Percentiles rank a stretch among this genome's conserved stretches.
Conservation (phyloP, 164 flowering plant genomes). For the Santalum album region DNA sequence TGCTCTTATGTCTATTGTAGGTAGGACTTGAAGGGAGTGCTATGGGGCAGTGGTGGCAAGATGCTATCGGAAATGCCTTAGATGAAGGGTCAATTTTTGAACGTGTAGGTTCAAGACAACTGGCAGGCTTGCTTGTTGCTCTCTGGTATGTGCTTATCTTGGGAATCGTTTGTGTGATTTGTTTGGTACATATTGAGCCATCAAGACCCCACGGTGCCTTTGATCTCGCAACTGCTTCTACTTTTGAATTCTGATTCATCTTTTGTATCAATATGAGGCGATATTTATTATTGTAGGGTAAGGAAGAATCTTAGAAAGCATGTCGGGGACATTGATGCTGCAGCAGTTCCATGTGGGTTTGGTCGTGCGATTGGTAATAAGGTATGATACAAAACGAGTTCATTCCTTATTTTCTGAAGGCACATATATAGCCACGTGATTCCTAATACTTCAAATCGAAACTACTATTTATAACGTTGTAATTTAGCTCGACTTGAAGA, state of each 20-base stretch:
- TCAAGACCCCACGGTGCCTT: neutral
- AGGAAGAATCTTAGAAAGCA: slow-evolving; percentile 59
- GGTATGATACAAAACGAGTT: slow-evolving; percentile 31
- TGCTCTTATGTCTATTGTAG: slow-evolving; percentile 52
- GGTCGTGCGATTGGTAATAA: slow-evolving; percentile 99
- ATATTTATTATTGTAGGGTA: slow-evolving; percentile 41
- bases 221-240: neutral
- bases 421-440: too few relatives aligned
- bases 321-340: slow-evolving; percentile 91
- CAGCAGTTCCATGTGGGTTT: slow-evolving; percentile 95
- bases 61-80: slow-evolving; percentile 77
- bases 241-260: neutral
- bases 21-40: slow-evolving; percentile 97
- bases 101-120: slow-evolving; percentile 93
- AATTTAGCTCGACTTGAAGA: too few relatives aligned
- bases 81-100: slow-evolving; percentile 76
- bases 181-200: neutral
- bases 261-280: slow-evolving; percentile 3
- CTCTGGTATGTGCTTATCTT: slow-evolving; percentile 51
- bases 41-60: slow-evolving; percentile 87
- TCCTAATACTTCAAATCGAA: too few relatives aligned
- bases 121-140: slow-evolving; percentile 87
- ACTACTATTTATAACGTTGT: too few relatives aligned
- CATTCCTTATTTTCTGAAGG: too few relatives aligned
- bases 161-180: neutral